Base-by-base conservation (phyloP, 306 rosid genomes). In the Dalbergia cultrata region DNA sequence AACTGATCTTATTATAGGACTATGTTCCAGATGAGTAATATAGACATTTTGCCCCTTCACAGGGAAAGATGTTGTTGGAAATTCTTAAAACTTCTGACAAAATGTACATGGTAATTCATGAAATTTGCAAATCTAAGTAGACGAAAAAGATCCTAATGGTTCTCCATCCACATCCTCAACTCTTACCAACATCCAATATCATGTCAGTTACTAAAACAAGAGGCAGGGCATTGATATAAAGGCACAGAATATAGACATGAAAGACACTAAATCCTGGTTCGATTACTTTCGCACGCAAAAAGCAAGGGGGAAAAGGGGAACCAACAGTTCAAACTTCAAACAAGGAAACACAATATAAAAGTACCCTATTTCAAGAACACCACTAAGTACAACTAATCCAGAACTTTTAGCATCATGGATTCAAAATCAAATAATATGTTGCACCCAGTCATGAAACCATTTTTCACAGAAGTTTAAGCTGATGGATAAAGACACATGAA, bases 81-180 rank as follows among this genome's bases (percentile, higher is more conserved):
- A 63, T 16, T 58, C 62, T 18, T 12, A 66, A 16, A n/a, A 65
- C 52, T 60, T 67, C 44, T 52, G 59, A 58, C 78, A 61, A 62
- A 11, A 49, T 37, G 63, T 47, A 62, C 78, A 35, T 10, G 21
- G 44, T 3, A n/a, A 61, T 63, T 43, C 50, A 76, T 21, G 39
- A n/a, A 49, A 9, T 37, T 71, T 37, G 74, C 66, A 73, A 77
- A 44, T 49, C 5, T 31, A 8, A 61, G 57, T 54, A 56, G 57
- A 59, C 21, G 57, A 74, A 52, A 78, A 22, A 12, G 65, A 75
- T 70, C 72, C 69, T 57, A 81, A 34, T 73, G 34, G 63, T 37
- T 77, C 75, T 44, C 43, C 50, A 77, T 85, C 69, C 52, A 17
- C 78, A 60, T 72, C 83, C 43, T 67, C 43, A 67, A 73, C 53